Conservation (phyloP, 2,329 filamentous ascomycete genomes). For the Monosporascus ibericus region DNA sequence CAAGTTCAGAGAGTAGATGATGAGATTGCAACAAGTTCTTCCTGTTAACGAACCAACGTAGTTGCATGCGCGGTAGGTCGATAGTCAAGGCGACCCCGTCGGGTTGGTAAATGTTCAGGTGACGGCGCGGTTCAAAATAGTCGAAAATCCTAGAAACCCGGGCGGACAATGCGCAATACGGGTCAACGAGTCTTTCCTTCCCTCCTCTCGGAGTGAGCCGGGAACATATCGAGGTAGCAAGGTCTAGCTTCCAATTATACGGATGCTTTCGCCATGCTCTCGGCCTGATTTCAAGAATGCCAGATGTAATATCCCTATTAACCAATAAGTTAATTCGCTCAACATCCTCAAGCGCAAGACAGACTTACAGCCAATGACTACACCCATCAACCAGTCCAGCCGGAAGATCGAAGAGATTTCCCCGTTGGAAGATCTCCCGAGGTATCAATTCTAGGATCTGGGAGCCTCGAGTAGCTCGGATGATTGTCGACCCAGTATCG, state of each 20-base stretch:
- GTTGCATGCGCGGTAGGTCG: slow-evolving; percentile 44
- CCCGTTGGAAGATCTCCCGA: slow-evolving; percentile 20
- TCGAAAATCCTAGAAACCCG: slow-evolving; percentile 38
- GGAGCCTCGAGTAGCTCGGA: slow-evolving; percentile 31
- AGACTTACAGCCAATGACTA: slow-evolving; percentile 55
- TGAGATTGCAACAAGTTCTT: slow-evolving; percentile 36
- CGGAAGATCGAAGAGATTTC: slow-evolving; percentile 41
- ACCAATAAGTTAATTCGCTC: not conserved
- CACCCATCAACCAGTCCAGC: slow-evolving; percentile 42
- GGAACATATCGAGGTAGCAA: slow-evolving; percentile 14
- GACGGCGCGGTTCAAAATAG: slow-evolving; percentile 37
- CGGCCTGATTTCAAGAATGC: slow-evolving; percentile 46
- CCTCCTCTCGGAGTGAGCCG: not conserved
- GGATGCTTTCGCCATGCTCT: slow-evolving; percentile 21
- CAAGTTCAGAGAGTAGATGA: slow-evolving; percentile 46
- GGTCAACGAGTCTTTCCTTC: slow-evolving; percentile 38
- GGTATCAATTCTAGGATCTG: slow-evolving; percentile 30
- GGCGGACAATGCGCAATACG: slow-evolving; percentile 34
- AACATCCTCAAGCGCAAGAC: not conserved
- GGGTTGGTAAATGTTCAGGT: slow-evolving; percentile 43
- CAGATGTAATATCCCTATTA: slow-evolving; percentile 15
- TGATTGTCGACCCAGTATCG: slow-evolving; percentile 30
- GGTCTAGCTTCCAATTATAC: slow-evolving; percentile 30
- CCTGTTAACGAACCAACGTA: slow-evolving; percentile 46
- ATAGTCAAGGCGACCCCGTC: slow-evolving; percentile 28